These are phyloP conservation scores for Leishmania mexicana DNA, from an alignment of 208 protist species.

Conservation along the genomic window DNA sequence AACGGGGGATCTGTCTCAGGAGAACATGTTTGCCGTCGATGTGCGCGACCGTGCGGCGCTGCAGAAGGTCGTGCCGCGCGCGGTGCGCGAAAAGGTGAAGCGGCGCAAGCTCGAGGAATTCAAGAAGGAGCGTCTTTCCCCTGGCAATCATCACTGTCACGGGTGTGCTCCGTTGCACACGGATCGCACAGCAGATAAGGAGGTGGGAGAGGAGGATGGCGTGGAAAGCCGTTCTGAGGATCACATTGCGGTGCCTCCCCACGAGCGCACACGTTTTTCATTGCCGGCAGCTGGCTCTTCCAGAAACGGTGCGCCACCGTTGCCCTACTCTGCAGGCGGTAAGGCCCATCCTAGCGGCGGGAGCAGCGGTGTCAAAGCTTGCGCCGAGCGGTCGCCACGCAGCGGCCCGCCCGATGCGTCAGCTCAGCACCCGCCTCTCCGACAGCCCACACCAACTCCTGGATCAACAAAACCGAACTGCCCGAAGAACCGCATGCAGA, in stretches of 20 bases:
- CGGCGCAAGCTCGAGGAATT: conserved; percentile 18
- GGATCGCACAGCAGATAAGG: neutral
- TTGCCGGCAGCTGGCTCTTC: neutral
- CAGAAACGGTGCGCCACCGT: no score
- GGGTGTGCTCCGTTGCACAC: neutral
- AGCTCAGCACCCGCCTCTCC: conserved; percentile 2
- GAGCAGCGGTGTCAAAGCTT: neutral
- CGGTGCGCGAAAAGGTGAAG: conserved; percentile 33
- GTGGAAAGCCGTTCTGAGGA: neutral
- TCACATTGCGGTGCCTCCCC: neutral
- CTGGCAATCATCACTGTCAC: conserved; percentile 4
- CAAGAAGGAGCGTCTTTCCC: conserved; percentile 9
- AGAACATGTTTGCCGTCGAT: conserved; percentile 40
- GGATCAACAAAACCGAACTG: conserved; percentile 1
- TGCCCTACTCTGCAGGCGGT: neutral
- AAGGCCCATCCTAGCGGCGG: neutral
- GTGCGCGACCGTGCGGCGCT: conserved; percentile 46
- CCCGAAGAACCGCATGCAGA: conserved; percentile 51
- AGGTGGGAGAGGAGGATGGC: neutral
- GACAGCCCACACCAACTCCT: neutral
- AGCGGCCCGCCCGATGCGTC: neutral
- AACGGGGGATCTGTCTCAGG: neutral
- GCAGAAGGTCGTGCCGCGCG: conserved; percentile 54
- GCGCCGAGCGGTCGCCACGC: neutral
- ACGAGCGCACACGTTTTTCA: neutral